Base-by-base conservation (phyloP, 805 yeast genomes). In the Candida oleophila region DNA sequence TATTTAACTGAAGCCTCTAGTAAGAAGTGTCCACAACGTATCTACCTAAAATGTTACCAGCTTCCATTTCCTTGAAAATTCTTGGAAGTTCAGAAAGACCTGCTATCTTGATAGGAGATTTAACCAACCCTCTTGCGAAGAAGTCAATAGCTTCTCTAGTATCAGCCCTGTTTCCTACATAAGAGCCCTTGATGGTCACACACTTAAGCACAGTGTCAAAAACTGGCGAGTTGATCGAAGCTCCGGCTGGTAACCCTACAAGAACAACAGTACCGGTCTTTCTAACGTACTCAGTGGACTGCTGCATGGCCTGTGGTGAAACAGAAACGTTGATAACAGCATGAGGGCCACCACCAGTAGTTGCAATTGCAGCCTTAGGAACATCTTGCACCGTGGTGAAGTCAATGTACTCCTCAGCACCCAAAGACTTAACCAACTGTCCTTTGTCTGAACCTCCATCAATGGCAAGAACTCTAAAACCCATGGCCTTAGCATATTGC, bases 81-180 rank as follows among this genome's bases (percentile, higher is more conserved):
- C 66, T 68, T 54, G 87, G 81, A 57, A 87, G 75, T 61, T 82
- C 82, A 48, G 89, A 81, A 59, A 88, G 76, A 49, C 90, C 89
- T 45, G 83, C 90, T 65, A 89, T 64, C 73, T 80, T 80, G 72
- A 86, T 82, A 57, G 89, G 87, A 52, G 87, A 78, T 65, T 77
- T 74, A 64, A 85, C 84, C 62, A 81, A 70, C 51, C 91, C 91
- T 65, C 88, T 77, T 55, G 74, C 53, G 68, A 83, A 83, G 78
- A 86, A 85, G 58, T 83, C 87, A 54, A 86, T 69, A 46, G 92
- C 90, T 74, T 87, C 91, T 53, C 84, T 78, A 54, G 92, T 80
- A 71, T 89, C 96, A 54, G 86, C 85, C 71, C 95, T 83, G 81
- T 87, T 87, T 59, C 96, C 96, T 52, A 88, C 96, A 64, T 86